Percentiles rank a stretch among this genome's conserved stretches.
Evolutionary conservation across 768 basidiomycete species (phyloP).

Genomic region (Boletus sensibilis): DNA sequence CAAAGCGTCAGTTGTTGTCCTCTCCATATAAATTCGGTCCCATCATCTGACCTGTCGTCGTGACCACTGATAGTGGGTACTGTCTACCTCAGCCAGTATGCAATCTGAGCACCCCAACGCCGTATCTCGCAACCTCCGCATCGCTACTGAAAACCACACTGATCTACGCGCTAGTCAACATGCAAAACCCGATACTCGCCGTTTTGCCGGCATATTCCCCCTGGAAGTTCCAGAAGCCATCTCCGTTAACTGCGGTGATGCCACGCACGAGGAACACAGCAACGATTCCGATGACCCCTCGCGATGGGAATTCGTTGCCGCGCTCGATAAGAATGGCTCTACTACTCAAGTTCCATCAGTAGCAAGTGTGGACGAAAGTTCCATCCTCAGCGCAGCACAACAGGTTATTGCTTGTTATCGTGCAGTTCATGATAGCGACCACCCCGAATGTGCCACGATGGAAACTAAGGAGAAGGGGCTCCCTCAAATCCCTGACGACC

Average conservation of each 20-base stretch:
- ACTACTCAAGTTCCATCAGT: not conserved
- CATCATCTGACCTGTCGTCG: not conserved
- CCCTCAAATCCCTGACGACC: slow-evolving; percentile 23
- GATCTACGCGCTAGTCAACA: not conserved
- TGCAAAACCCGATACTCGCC: slow-evolving; percentile 24
- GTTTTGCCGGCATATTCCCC: slow-evolving; percentile 27
- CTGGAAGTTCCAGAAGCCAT: slow-evolving; percentile 4
- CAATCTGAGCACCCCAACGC: not conserved
- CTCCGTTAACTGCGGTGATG: slow-evolving; percentile 6
- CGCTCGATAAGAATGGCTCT: not conserved
- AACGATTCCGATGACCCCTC: slow-evolving; percentile 6
- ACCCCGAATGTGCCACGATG: not conserved
- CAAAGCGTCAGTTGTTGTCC: slow-evolving; percentile 23
- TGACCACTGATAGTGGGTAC: slow-evolving; percentile 2
- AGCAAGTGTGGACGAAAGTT: slow-evolving; percentile 1
- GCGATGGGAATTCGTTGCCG: slow-evolving; percentile 12
- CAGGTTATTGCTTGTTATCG: slow-evolving; percentile 20
- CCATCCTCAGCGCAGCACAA: slow-evolving; percentile 23
- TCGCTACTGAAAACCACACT: not conserved
- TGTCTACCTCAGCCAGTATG: slow-evolving; percentile 6
- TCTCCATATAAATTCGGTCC: slow-evolving; percentile 18
- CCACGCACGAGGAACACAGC: slow-evolving; percentile 14
- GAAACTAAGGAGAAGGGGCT: slow-evolving; percentile 17
- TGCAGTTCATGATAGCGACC: slow-evolving; percentile 6
- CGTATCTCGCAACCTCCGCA: slow-evolving; percentile 8